Conservation (phyloP, 1,284 basidiomycete genomes). For the Malassezia yamatoensis region DNA sequence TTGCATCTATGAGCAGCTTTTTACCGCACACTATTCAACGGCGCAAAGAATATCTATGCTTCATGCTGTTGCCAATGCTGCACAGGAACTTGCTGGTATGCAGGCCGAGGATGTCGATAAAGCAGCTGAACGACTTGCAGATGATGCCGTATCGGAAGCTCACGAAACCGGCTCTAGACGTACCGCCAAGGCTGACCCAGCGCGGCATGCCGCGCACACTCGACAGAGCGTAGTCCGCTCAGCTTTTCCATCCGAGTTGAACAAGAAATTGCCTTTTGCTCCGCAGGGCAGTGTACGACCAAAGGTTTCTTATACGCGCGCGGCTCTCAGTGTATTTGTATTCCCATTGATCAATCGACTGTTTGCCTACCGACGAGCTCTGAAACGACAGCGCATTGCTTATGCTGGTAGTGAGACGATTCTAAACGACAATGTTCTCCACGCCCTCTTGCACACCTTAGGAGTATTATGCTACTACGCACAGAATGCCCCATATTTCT, state of each 20-base stretch:
- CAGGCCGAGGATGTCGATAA: neutral
- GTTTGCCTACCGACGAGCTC: neutral
- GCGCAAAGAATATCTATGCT: slow-evolving; percentile 74
- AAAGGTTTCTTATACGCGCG: slow-evolving; percentile 30
- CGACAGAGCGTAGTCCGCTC: neutral
- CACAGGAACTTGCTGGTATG: slow-evolving; percentile 66
- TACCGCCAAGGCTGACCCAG: slow-evolving; percentile 11
- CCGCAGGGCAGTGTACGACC: slow-evolving; percentile 43
- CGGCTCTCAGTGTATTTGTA: slow-evolving; percentile 4
- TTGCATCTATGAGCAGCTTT: slow-evolving; percentile 74
- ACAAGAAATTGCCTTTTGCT: neutral
- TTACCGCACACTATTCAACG: slow-evolving; percentile 77
- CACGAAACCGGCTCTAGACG: slow-evolving; percentile 15
- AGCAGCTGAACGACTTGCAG: neutral
- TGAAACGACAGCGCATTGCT: neutral
- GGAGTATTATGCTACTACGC: slow-evolving; percentile 8
- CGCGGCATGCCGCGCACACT: slow-evolving; percentile 2
- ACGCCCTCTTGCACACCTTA: slow-evolving; percentile 12
- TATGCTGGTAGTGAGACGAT: slow-evolving; percentile 8
- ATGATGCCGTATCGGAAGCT: slow-evolving; percentile 9
- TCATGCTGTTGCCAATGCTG: slow-evolving; percentile 71
- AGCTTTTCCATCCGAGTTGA: neutral
- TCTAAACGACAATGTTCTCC: neutral
- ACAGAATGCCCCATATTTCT: slow-evolving; percentile 1
- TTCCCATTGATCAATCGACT: slow-evolving; percentile 8